phyloP scores from a whole-genome alignment of 306 rosid species.

The Acacia melanoxylon region DNA sequence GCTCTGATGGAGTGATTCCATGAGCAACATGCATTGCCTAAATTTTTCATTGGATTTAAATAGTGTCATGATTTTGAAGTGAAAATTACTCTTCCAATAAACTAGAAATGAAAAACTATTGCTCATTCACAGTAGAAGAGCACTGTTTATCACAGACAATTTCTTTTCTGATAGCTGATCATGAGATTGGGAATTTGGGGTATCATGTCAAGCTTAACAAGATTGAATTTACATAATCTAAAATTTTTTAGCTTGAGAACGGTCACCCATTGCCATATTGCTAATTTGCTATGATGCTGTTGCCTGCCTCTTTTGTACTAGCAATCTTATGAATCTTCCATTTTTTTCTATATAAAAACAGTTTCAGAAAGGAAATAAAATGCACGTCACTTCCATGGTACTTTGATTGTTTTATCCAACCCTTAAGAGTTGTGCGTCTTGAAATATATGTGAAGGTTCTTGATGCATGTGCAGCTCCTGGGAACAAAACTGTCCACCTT shows the following conservation, averaged over 20 bases:
- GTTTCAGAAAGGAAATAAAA: neutral
- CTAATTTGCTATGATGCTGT: neutral
- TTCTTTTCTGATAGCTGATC: conserved; percentile 20
- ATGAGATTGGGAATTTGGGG: conserved; percentile 14
- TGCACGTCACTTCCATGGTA: neutral
- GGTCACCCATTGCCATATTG: neutral
- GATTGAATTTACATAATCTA: neutral
- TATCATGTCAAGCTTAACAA: neutral
- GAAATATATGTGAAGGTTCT: conserved; percentile 68
- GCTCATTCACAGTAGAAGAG: neutral
- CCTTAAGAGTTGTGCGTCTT: conserved; percentile 20
- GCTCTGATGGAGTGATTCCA: neutral
- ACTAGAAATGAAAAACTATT: neutral
- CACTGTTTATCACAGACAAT: neutral
- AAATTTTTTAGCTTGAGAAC: neutral
- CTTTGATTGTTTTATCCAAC: neutral
- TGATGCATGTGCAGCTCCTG: conserved; percentile 96
- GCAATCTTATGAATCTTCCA: neutral
- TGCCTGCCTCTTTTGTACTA: conserved; percentile 20
- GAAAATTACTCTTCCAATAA: neutral
- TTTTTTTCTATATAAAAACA: neutral
- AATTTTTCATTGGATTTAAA: neutral
- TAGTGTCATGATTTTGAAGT: neutral
- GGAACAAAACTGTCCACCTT: conserved; percentile 94
- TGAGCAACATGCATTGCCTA: neutral